Evolutionary conservation across 2,329 filamentous ascomycete genomes (phyloP), one percentile per base, ranked within the genome.

Genomic region (Beauveria sp.): DNA sequence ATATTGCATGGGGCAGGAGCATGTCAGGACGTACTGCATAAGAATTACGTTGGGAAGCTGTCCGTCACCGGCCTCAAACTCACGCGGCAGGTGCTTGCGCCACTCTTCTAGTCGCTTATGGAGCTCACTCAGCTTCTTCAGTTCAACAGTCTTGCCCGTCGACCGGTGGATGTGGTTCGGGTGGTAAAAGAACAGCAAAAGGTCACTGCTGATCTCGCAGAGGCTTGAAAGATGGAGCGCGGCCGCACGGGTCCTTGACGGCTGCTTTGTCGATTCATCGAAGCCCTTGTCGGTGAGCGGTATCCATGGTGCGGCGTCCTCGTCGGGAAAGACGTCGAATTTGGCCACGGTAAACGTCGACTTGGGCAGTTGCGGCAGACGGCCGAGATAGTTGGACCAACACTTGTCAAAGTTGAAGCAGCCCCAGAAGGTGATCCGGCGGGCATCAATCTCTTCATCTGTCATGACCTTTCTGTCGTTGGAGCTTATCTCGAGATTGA

Each of bases 321-420:
- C 94, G 56, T 86, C 83, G 0, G 92, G 92, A 66, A 96, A 94
- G 12, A 97, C 91, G 63, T 97, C 92, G 65, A 91, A 90, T 71
- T 93, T 96, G 28, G 91, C 88, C 1, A 92, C 90, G 40, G 88
- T 96, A 67, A 91, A 89, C 8, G 90, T 89, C 34, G 86, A 85
- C 47, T 85, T 87, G 0, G 91, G 88, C 12, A 97, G 78, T 72
- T 97, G 93, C 12, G 94, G 93, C 64, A 97, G 80, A 48, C 94
- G 88, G 53, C 94, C 93, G 28, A 97, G 83, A 68, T 97, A 97
- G 72, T 97, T 97, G 55, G 92, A 96, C 92, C 93, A 97, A 73
- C 91, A 96, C 80, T 97, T 97, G 77, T 99, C 94, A 72, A 97
- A 96, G n/a, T 96, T 76, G 73, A 94, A 97, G 72, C 92, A 97